Evolutionary conservation across 2,329 filamentous ascomycete genomes (phyloP).

Genomic region (Dactylellina drechsleri): DNA sequence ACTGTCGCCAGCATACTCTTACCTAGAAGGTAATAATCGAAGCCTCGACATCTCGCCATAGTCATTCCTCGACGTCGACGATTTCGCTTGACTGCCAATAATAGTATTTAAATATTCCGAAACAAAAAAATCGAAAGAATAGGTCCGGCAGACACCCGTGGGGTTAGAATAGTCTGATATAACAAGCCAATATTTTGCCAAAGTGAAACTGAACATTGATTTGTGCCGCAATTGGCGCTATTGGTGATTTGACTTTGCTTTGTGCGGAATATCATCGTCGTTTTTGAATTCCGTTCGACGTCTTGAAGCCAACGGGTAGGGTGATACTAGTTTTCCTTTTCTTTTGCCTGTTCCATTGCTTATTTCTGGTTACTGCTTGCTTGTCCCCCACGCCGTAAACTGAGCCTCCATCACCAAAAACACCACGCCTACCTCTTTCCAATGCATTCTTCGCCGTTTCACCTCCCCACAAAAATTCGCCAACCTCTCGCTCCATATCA

Average conservation of each 20-base stretch:
- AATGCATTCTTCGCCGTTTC: conserved; percentile 45
- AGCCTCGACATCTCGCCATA: conserved; percentile 4
- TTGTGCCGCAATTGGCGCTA: conserved; percentile 55
- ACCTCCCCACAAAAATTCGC: conserved; percentile 25
- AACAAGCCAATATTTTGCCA: conserved; percentile 44
- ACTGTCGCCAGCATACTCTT: conserved; percentile 38
- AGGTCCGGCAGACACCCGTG: conserved; percentile 5
- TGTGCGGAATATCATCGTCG: conserved; percentile 51
- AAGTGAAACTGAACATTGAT: conserved; percentile 56
- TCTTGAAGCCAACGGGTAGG: conserved; percentile 42
- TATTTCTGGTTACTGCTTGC: not conserved
- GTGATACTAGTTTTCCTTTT: conserved; percentile 31
- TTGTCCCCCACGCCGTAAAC: conserved; percentile 28
- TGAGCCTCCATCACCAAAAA: conserved; percentile 4
- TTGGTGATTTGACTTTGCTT: conserved; percentile 56
- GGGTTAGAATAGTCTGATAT: conserved; percentile 50
- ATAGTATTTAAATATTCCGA: conserved; percentile 15
- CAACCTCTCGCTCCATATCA: conserved; percentile 43
- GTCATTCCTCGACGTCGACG: conserved; percentile 10
- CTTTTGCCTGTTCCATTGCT: conserved; percentile 11
- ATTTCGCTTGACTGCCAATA: conserved; percentile 17
- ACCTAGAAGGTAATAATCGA: conserved; percentile 35
- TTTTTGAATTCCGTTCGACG: conserved; percentile 46
- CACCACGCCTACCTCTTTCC: conserved; percentile 22
- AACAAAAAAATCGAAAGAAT: conserved; percentile 30